Conservation (phyloP, 768 basidiomycete genomes). For the Calvatia gigantea region DNA sequence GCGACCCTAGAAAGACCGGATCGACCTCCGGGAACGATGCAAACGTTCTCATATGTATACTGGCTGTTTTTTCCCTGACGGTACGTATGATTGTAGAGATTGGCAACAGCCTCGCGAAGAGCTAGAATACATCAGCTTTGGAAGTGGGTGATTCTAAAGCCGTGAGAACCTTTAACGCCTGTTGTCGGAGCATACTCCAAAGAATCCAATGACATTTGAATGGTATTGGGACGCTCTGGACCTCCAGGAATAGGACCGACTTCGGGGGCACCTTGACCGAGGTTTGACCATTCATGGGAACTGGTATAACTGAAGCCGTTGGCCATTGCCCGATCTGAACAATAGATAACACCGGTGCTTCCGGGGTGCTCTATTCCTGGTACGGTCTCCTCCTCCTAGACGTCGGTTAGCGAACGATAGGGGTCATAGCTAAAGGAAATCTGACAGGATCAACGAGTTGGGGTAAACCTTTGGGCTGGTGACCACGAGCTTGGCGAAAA, state of each 20-base stretch:
- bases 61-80: constrained; percentile 76
- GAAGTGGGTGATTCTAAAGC: neutral
- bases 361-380: constrained; percentile 83
- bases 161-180: constrained; percentile 68
- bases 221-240: constrained; percentile 57
- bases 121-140: constrained; percentile 31
- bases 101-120: constrained; percentile 86
- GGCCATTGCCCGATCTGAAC: constrained; percentile 91
- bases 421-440: constrained; percentile 11
- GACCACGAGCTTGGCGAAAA: constrained; percentile 69
- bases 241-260: constrained; percentile 82
- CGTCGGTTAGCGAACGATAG: constrained; percentile 5
- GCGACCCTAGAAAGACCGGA: constrained; percentile 88
- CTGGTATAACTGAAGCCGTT: constrained; percentile 84
- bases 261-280: constrained; percentile 92
- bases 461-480: constrained; percentile 65
- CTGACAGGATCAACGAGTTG: constrained; percentile 69
- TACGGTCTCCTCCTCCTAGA: constrained; percentile 82
- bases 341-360: constrained; percentile 70
- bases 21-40: constrained; percentile 93
- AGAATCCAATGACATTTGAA: constrained; percentile 66
- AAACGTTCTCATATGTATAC: constrained; percentile 91
- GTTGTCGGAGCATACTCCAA: constrained; percentile 93
- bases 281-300: constrained; percentile 81
- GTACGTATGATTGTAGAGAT: constrained; percentile 86